A percentile compares a stretch with the other conserved stretches of the same genome.
Conservation (phyloP, 192 early-diverging fungal genomes). For the Coemansia sp. region DNA sequence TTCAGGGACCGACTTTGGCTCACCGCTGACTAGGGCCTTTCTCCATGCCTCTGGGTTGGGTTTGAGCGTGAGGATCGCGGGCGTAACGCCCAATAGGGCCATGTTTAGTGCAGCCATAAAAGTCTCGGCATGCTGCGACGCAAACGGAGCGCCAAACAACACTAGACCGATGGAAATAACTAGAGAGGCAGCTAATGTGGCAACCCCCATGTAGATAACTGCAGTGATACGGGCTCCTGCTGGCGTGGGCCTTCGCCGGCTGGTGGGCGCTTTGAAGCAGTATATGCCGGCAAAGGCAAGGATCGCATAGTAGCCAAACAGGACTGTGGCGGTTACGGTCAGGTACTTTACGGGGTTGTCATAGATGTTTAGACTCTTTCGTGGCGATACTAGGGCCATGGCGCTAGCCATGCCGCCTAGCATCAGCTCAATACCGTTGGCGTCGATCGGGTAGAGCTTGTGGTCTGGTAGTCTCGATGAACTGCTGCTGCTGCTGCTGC, state of each 20-base stretch:
- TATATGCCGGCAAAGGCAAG: conserved; percentile 45
- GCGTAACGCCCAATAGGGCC: conserved; percentile 44
- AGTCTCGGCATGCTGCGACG: conserved; percentile 36
- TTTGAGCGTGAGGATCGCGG: conserved; percentile 41
- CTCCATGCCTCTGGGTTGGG: conserved; percentile 19
- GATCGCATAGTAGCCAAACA: conserved; percentile 47
- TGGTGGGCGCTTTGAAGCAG: conserved; percentile 30
- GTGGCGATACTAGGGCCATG: conserved; percentile 39
- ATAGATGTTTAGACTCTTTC: conserved; percentile 44
- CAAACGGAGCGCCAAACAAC: conserved; percentile 47
- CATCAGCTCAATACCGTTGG: conserved; percentile 48
- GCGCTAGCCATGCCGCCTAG: conserved; percentile 44
- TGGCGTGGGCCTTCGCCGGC: background rate
- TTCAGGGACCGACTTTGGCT: conserved; percentile 33
- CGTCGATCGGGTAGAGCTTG: conserved; percentile 46
- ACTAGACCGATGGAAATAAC: conserved; percentile 20
- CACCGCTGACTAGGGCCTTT: conserved; percentile 24
- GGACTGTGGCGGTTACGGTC: conserved; percentile 18
- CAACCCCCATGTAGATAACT: conserved; percentile 10
- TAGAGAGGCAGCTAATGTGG: conserved; percentile 13
- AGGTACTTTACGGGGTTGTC: conserved; percentile 40
- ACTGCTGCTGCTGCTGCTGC: background rate
- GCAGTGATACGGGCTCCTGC: conserved; percentile 4
- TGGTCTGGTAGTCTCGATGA: conserved; percentile 8
- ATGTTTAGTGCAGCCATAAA: conserved; percentile 38